Base-by-base conservation (phyloP, 441 rosid genomes). In the Rhodomyrtus psidioides region DNA sequence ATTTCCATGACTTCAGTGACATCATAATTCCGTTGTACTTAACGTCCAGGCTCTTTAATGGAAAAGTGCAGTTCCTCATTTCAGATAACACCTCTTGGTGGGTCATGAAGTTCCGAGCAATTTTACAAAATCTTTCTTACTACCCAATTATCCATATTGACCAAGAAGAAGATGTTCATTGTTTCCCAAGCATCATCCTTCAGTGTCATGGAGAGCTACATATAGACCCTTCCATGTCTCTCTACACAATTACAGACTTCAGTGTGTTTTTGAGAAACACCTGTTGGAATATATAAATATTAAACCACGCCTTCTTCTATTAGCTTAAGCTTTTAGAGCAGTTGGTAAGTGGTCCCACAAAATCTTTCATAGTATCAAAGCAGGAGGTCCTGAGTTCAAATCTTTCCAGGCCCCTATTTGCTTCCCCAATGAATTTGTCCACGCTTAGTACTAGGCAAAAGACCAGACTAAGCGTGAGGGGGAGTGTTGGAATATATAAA, bases 1-100 rank as follows among this genome's bases (percentile, higher is more conserved):
- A 88, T 82, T 91, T 88, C 84, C 91, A 88, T 27, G 90, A 84
- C 62, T 89, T 91, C 87, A 88, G 87, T 26, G 91, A 91, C 85
- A 74, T 89, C 70, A 57, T 91, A 21, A 23, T 91, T 57, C 92
- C 92, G 26, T 62, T 88, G 46, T 91, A 57, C 83, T 23, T 86
- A 42, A 87, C 89, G 6, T 84, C 92, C 2, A 76, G 55, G 19
- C 54, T 82, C 17, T 91, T 88, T 59, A 57, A 86, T 27, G 76
- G 90, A 15, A 82, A 84, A 30, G 90, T 89, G 17, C 85, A 88
- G 85, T 87, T 91, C 82, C 88, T 89, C 55, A 81, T 87, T 53
- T 84, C 88, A 12, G 82, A 91, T 62, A 34, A 81, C 26, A 83
- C 15, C 53, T 83, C 85, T 12, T 87, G 88, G 90, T 91, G 92